A percentile compares a stretch with the other conserved stretches of the same genome.
These are phyloP conservation scores for Vitellaria paradoxa DNA, from an alignment of 179 eudicot genomes.

Conservation along the genomic window DNA sequence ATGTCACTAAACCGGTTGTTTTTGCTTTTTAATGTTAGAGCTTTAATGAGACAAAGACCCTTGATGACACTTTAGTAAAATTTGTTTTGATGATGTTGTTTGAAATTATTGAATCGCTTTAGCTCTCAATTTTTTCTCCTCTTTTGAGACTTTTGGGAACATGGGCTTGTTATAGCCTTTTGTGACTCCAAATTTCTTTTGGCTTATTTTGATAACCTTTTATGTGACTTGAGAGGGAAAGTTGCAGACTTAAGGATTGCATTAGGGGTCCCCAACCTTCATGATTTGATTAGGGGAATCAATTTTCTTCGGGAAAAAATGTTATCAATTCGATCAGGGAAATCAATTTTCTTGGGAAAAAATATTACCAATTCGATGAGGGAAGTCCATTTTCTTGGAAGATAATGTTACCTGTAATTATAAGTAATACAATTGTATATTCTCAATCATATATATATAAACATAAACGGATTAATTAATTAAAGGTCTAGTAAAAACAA, in stretches of 20 bases:
- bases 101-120: constrained; percentile 22
- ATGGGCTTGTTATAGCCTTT: constrained; percentile 17
- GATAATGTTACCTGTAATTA: too few species aligned
- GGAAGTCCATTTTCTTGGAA: too few species aligned
- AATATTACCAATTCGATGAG: too few species aligned
- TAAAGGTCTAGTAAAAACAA: too few species aligned
- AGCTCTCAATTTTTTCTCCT: constrained; percentile 12
- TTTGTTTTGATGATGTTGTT: constrained; percentile 21
- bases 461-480: too few species aligned
- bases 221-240: background rate
- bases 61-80: constrained; percentile 19
- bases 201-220: constrained; percentile 3
- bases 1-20: background rate
- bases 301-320: background rate
- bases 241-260: constrained; percentile 4
- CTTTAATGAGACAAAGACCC: constrained; percentile 28
- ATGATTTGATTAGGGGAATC: background rate
- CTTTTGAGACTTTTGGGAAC: constrained; percentile 13
- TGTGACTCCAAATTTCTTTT: constrained; percentile 1
- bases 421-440: too few species aligned
- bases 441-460: too few species aligned
- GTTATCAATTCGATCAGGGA: background rate
- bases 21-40: constrained; percentile 7
- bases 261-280: background rate
- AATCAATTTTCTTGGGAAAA: too few species aligned